These are phyloP conservation scores for Coemansia reversa DNA, from an alignment of 192 early-diverging fungal species.

Conservation along the genomic window DNA sequence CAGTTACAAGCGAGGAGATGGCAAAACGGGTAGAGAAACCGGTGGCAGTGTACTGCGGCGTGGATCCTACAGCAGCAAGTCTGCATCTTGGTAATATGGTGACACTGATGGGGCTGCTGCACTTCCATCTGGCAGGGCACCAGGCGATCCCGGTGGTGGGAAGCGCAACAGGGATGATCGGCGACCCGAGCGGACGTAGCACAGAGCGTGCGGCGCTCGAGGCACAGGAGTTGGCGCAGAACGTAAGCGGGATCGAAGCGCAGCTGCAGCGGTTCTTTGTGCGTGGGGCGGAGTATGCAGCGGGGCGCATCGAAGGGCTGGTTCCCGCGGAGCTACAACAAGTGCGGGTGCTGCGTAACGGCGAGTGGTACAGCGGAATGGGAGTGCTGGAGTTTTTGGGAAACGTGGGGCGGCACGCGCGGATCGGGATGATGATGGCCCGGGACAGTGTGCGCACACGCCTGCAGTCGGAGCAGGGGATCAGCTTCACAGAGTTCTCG, in stretches of 20 bases:
- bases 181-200: constrained; percentile 86
- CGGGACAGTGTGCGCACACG: constrained; percentile 86
- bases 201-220: constrained; percentile 76
- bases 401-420: constrained; percentile 72
- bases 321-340: constrained; percentile 43
- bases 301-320: constrained; percentile 24
- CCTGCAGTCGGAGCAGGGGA: constrained; percentile 75
- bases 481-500: constrained; percentile 95
- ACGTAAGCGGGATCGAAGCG: constrained; percentile 64
- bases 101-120: constrained; percentile 77
- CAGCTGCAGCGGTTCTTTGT: constrained; percentile 75
- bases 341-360: constrained; percentile 74
- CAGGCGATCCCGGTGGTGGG: constrained; percentile 82
- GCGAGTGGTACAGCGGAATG: constrained; percentile 75
- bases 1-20: constrained; percentile 56
- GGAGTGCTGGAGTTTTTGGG: constrained; percentile 74
- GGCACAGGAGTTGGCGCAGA: constrained; percentile 56
- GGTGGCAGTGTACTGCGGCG: constrained; percentile 77
- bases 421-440: constrained; percentile 82
- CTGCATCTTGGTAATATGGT: constrained; percentile 91
- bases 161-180: constrained; percentile 89
- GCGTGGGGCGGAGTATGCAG: constrained; percentile 54
- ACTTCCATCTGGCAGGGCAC: constrained; percentile 84
- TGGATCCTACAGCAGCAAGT: constrained; percentile 91
- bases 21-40: constrained; percentile 5